Base-by-base conservation (phyloP, 2,329 filamentous ascomycete genomes). In the Lachnellula hyalina region DNA sequence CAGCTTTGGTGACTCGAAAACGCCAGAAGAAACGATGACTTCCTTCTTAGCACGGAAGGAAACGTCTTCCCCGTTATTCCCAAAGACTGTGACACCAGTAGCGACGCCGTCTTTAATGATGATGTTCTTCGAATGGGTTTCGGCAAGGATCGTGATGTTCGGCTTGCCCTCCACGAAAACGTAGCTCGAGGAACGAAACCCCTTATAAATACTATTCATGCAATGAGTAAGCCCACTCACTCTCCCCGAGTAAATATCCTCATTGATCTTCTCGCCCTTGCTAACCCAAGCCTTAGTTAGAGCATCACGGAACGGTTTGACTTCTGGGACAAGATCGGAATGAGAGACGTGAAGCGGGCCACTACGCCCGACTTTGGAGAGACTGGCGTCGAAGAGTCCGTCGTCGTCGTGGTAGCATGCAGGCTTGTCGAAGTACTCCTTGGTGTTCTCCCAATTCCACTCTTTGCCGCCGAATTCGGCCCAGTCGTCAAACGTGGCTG, bases 351-450 rank as follows among this genome's bases (percentile, higher is more conserved):
- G 73, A 6, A 85, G 67, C 0, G 80, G 81, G 0, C 82, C 81
- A 15, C 71, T 69, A 1, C 59, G 58, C 3, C 81, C 79, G 50
- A 84, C 77, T 61, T 81, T 77, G 38, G 71, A 65, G 2, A 83
- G 68, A 3, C 77, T 72, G 0, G 70, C 51, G 5, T 70, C 63
- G 58, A 78, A 81, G 0, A 76, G 63, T 9, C 71, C 69, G 4
- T 69, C 65, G 55, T 84, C 79, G 53, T 85, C 80, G 58, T 82
- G 77, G 65, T 83, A 85, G 17, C 74, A 82, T 0, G 73, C 78
- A n/a, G 74, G 49, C 60, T 83, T 83, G 59, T 75, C 73, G 6
- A 84, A 70, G 59, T 83, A 84, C 7, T 73, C 70, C 3, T 75
- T 70, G 40, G 73, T 70, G 8, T 67, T 71, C 2, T 82, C 74